Conservation (phyloP, 495 filamentous ascomycete genomes). For the Peziza echinospora region DNA sequence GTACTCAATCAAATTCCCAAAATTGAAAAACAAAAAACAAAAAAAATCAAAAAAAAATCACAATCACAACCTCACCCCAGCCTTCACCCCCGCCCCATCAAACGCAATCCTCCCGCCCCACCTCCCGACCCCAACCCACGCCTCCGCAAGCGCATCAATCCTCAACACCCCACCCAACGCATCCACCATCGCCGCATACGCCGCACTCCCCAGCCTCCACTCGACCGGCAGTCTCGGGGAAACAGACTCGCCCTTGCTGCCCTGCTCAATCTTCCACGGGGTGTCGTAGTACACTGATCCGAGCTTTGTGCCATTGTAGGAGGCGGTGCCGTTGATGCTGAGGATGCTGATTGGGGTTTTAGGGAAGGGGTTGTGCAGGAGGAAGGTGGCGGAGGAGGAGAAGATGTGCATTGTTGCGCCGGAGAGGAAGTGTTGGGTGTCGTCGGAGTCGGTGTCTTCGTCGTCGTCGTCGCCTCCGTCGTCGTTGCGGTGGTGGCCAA, state of each 20-base stretch:
- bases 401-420: conserved; percentile 44
- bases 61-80: neutral
- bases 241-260: conserved; percentile 26
- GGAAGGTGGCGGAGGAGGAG: conserved; percentile 71
- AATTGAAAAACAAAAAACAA: neutral
- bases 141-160: conserved; percentile 54
- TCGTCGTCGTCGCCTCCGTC: too few relatives aligned
- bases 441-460: conserved; percentile 62
- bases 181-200: conserved; percentile 55
- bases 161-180: conserved; percentile 69
- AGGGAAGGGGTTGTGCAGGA: conserved; percentile 53
- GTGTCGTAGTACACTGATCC: conserved; percentile 52
- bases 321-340: conserved; percentile 59
- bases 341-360: conserved; percentile 52
- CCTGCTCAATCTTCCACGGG: conserved; percentile 60
- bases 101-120: conserved; percentile 39
- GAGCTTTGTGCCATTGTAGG: conserved; percentile 58
- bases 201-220: conserved; percentile 52
- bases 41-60: neutral
- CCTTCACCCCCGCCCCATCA: neutral
- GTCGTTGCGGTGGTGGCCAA: too few relatives aligned
- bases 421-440: conserved; percentile 27
- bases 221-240: conserved; percentile 63
- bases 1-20: neutral
- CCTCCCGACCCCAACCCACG: conserved; percentile 45